A percentile compares a stretch with the other conserved stretches of the same genome.
phyloP scores from a whole-genome alignment of 306 rosid genomes.

The Trichosanthes truncata region DNA sequence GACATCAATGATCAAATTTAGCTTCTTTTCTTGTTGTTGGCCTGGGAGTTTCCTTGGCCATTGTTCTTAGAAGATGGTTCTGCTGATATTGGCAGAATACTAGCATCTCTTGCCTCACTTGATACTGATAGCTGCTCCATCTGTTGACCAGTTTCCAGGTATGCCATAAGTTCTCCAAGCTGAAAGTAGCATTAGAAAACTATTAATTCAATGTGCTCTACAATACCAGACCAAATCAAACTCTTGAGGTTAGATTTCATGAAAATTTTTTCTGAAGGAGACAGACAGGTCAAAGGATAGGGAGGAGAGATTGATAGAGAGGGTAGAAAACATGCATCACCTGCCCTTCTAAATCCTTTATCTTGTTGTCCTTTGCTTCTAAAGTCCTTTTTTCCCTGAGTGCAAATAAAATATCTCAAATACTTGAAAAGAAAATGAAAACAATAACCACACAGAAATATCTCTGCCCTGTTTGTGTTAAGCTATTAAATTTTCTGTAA shows the following conservation, averaged over 20 bases:
- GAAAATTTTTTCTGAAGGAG: neutral
- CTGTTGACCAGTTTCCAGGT: conserved; percentile 43
- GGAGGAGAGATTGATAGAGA: neutral
- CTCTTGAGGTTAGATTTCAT: neutral
- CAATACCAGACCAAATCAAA: neutral
- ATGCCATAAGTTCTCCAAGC: conserved; percentile 66
- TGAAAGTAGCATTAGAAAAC: conserved; percentile 19
- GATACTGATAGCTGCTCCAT: conserved; percentile 28
- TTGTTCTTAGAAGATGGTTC: conserved; percentile 25
- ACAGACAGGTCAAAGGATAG: neutral
- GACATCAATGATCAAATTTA: neutral
- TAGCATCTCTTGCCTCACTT: conserved; percentile 23
- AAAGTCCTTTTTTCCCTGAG: conserved; percentile 44
- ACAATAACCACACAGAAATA: neutral
- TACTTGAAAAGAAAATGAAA: neutral
- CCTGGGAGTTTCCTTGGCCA: conserved; percentile 14
- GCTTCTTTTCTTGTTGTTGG: conserved; percentile 15
- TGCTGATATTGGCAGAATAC: conserved; percentile 14
- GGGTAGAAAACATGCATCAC: conserved; percentile 18
- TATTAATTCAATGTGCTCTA: conserved; percentile 13
- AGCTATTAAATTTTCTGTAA: neutral
- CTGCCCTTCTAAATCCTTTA: conserved; percentile 57
- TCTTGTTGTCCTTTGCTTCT: conserved; percentile 35
- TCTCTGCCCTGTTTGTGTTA: neutral
- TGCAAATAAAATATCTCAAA: neutral